These are phyloP conservation scores for Nicotiana tomentosiformis DNA, from an alignment of 257 asterid genomes.

Conservation along the genomic window DNA sequence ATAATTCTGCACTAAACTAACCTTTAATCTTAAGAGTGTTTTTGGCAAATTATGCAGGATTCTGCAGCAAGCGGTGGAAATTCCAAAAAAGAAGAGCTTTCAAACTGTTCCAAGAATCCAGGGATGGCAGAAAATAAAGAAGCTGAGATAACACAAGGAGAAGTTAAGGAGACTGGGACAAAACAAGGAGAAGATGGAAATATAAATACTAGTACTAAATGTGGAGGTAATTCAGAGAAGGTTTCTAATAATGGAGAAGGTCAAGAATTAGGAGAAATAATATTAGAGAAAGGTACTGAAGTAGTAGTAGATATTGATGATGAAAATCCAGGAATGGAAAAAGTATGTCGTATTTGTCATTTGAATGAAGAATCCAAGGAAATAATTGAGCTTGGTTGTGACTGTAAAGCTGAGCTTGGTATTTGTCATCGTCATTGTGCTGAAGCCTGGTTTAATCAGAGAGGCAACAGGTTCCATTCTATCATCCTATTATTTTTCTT, in stretches of 20 bases:
- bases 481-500: too few species aligned
- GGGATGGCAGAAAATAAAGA: too few species aligned
- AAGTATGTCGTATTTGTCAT: conserved; percentile 52
- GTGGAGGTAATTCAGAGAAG: background rate
- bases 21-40: too few species aligned
- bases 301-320: conserved; percentile 8
- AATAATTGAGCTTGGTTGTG: conserved; percentile 41
- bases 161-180: too few species aligned
- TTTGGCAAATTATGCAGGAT: too few species aligned
- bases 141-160: too few species aligned
- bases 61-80: too few species aligned
- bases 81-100: too few species aligned
- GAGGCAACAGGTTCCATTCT: conserved; percentile 34
- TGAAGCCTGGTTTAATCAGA: conserved; percentile 43
- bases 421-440: conserved; percentile 43
- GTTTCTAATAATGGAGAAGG: background rate
- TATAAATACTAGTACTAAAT: too few species aligned
- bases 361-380: conserved; percentile 28
- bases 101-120: too few species aligned
- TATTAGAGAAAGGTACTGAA: background rate
- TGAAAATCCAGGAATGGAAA: conserved; percentile 15
- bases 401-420: conserved; percentile 47
- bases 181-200: too few species aligned
- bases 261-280: background rate
- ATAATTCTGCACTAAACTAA: too few species aligned